Conservation (phyloP, 2,329 filamentous ascomycete genomes). For the Fonsecaea pugnacius region DNA sequence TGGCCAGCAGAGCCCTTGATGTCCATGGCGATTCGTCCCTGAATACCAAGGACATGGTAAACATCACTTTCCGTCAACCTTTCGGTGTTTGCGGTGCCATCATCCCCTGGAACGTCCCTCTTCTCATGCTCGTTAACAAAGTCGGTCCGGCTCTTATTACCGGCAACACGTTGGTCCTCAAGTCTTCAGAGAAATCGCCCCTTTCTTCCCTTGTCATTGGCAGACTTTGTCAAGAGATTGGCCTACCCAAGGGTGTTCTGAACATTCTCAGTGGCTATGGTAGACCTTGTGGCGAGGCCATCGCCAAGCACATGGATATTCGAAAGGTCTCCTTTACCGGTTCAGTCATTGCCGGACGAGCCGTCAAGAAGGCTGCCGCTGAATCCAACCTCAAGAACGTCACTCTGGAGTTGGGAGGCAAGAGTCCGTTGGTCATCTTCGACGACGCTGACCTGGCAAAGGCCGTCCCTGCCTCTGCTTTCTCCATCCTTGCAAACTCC, state of each 20-base stretch:
- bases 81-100: constrained; percentile 54
- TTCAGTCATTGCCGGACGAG: constrained; percentile 40
- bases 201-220: constrained; percentile 60
- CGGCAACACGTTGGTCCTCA: constrained; percentile 61
- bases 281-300: constrained; percentile 62
- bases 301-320: constrained; percentile 51
- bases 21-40: constrained; percentile 52
- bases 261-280: constrained; percentile 62
- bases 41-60: constrained; percentile 50
- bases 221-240: constrained; percentile 62
- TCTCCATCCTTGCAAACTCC: constrained; percentile 63
- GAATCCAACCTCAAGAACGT: constrained; percentile 45
- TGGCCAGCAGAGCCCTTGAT: constrained; percentile 46
- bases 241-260: constrained; percentile 63
- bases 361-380: constrained; percentile 41
- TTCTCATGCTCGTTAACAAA: constrained; percentile 52
- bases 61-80: constrained; percentile 65
- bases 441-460: constrained; percentile 44
- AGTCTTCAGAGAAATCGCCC: constrained; percentile 52
- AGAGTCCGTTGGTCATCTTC: constrained; percentile 45
- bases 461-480: constrained; percentile 53
- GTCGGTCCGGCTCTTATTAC: constrained; percentile 62
- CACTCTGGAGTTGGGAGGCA: constrained; percentile 46
- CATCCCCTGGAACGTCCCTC: constrained; percentile 58
- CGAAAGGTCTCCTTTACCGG: constrained; percentile 46